These are phyloP conservation scores for Tricholoma terreum DNA, from an alignment of 768 basidiomycete genomes.

Conservation along the genomic window DNA sequence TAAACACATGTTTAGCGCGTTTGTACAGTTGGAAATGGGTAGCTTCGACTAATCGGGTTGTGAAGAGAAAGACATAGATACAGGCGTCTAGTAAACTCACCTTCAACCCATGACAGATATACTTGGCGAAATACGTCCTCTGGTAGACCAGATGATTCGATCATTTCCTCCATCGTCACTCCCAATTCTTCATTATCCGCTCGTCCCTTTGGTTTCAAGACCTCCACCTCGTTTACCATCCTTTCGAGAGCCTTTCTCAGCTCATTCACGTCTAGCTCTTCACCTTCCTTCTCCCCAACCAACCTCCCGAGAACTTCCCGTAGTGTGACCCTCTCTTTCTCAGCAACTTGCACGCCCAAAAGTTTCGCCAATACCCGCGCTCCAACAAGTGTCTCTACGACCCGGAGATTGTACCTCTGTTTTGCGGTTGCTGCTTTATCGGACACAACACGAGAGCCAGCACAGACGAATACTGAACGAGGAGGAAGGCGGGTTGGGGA, in stretches of 20 bases:
- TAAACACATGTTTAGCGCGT: conserved; percentile 76
- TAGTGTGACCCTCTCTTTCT: conserved; percentile 56
- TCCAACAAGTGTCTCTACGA: conserved; percentile 84
- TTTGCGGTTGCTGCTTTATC: conserved; percentile 79
- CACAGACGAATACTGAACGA: conserved; percentile 64
- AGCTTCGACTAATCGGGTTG: conserved; percentile 57
- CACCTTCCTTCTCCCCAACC: conserved; percentile 43
- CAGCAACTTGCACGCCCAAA: conserved; percentile 44
- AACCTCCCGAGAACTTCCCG: conserved; percentile 65
- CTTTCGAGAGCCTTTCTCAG: conserved; percentile 47
- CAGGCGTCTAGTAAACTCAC: conserved; percentile 36
- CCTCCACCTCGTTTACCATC: conserved; percentile 47
- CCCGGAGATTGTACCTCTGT: conserved; percentile 82
- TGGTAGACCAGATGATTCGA: conserved; percentile 56
- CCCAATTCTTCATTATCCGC: conserved; percentile 48
- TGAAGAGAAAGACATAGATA: conserved; percentile 1
- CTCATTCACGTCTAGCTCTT: conserved; percentile 42
- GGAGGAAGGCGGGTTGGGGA: conserved; percentile 60
- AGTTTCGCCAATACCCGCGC: conserved; percentile 68
- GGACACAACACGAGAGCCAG: conserved; percentile 81
- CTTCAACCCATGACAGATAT: conserved; percentile 78
- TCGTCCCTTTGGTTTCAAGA: conserved; percentile 43
- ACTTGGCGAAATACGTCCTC: conserved; percentile 56
- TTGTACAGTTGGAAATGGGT: conserved; percentile 81
- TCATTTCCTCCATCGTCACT: conserved; percentile 73